phyloP scores from a whole-genome alignment of 2,329 filamentous ascomycete genomes.

The Annulohypoxylon truncatum region DNA sequence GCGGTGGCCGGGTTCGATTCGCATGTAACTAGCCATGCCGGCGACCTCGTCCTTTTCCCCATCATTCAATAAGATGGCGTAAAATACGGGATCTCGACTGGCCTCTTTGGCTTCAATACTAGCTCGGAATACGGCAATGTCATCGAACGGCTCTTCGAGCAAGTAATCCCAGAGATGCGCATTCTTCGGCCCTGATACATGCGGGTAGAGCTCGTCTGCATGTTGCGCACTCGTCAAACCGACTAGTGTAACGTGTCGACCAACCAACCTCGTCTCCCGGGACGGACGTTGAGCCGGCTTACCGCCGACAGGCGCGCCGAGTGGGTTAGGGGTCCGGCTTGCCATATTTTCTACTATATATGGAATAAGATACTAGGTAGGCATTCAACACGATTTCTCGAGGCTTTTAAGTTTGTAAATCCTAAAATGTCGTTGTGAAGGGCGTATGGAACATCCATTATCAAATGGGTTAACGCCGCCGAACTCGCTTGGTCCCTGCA shows the following conservation, averaged over 20 bases:
- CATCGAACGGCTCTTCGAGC: constrained; percentile 42
- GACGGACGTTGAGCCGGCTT: constrained; percentile 36
- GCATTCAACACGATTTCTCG: background rate
- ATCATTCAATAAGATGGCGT: constrained; percentile 42
- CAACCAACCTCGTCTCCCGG: constrained; percentile 35
- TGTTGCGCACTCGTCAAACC: constrained; percentile 36
- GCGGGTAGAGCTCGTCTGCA: constrained; percentile 39
- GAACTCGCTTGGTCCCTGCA: constrained; percentile 11
- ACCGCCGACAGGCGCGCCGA: constrained; percentile 35
- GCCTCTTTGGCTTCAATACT: constrained; percentile 30
- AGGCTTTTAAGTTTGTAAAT: background rate
- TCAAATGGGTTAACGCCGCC: background rate
- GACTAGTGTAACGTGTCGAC: constrained; percentile 41
- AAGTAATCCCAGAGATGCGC: constrained; percentile 47
- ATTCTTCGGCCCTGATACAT: constrained; percentile 42
- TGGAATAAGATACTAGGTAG: background rate
- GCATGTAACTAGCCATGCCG: constrained; percentile 52
- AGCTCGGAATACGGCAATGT: constrained; percentile 37
- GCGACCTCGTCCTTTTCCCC: constrained; percentile 30
- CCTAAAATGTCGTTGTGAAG: background rate
- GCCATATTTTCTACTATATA: constrained; percentile 18
- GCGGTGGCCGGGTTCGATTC: constrained; percentile 60
- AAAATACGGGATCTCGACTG: constrained; percentile 43
- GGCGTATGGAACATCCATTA: background rate
- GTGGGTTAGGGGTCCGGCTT: constrained; percentile 21